Conservation (phyloP, 2,329 filamentous ascomycete genomes). For the Metarhizium robertsii region DNA sequence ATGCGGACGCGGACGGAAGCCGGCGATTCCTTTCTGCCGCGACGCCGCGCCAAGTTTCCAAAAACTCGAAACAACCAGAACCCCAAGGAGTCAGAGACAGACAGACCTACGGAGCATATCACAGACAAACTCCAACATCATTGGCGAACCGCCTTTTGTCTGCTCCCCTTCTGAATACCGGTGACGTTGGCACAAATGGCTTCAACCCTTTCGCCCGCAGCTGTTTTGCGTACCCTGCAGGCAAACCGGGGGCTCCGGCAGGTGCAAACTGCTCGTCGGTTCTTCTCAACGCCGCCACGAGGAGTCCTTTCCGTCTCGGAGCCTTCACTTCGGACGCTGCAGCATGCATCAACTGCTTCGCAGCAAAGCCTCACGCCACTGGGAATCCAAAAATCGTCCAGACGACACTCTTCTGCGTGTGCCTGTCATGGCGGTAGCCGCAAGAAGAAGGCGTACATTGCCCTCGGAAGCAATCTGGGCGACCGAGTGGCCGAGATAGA, state of each 20-base stretch:
- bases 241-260: neutral
- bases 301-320: neutral
- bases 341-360: neutral
- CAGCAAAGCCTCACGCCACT: neutral
- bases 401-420: constrained; percentile 20
- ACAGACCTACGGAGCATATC: too few species aligned
- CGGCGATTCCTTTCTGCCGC: constrained; percentile 7
- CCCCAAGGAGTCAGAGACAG: neutral
- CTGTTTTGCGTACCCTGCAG: neutral
- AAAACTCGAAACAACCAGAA: neutral
- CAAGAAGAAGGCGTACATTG: constrained; percentile 60
- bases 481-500: constrained; percentile 81
- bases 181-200: neutral
- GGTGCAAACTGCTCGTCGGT: neutral
- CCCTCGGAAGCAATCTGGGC: constrained; percentile 86
- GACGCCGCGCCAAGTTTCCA: neutral
- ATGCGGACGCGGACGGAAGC: neutral
- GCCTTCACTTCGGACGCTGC: neutral
- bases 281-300: constrained; percentile 2
- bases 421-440: constrained; percentile 24
- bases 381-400: neutral
- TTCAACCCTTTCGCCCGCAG: neutral
- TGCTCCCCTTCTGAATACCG: neutral
- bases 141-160: neutral
- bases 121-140: neutral